These are phyloP conservation scores for Orobanche coerulescens DNA, from an alignment of 257 asterid genomes.

Conservation along the genomic window DNA sequence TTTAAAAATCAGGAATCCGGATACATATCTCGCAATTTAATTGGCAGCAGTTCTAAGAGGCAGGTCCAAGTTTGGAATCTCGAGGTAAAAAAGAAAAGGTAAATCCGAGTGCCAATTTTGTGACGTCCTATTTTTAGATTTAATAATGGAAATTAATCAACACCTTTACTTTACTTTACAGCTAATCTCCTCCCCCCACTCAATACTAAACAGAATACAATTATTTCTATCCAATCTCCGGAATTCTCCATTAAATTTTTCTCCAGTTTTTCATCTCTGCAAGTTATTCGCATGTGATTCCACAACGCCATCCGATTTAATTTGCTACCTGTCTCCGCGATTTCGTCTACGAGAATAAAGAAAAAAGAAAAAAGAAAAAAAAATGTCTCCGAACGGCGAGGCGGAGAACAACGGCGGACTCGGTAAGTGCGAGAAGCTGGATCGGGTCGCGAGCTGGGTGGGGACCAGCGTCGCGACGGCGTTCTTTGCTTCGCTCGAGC, in stretches of 20 bases:
- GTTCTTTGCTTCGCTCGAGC: slow-evolving; percentile 40
- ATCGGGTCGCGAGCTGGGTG: slow-evolving; percentile 29
- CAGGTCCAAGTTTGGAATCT: too few species aligned
- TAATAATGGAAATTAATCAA: background rate
- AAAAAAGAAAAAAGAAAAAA: background rate
- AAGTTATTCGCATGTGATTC: too few species aligned
- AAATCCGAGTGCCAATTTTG: too few species aligned
- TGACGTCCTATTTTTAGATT: too few species aligned
- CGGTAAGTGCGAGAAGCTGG: slow-evolving; percentile 28
- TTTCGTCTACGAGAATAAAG: too few species aligned
- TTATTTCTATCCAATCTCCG: background rate
- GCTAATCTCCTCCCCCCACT: background rate
- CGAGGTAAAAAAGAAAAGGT: too few species aligned
- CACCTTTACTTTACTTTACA: background rate
- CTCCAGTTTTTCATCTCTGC: background rate
- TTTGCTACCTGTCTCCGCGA: too few species aligned
- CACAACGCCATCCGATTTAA: too few species aligned
- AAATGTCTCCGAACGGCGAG: slow-evolving; percentile 9
- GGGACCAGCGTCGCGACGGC: slow-evolving; percentile 35
- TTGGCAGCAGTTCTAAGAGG: too few species aligned
- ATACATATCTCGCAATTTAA: too few species aligned
- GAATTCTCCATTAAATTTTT: background rate
- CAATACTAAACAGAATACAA: background rate
- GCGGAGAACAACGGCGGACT: slow-evolving; percentile 15
- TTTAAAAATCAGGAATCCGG: too few species aligned